phyloP scores from a whole-genome alignment of 768 basidiomycete genomes.

The Boletus rubescentipes region DNA sequence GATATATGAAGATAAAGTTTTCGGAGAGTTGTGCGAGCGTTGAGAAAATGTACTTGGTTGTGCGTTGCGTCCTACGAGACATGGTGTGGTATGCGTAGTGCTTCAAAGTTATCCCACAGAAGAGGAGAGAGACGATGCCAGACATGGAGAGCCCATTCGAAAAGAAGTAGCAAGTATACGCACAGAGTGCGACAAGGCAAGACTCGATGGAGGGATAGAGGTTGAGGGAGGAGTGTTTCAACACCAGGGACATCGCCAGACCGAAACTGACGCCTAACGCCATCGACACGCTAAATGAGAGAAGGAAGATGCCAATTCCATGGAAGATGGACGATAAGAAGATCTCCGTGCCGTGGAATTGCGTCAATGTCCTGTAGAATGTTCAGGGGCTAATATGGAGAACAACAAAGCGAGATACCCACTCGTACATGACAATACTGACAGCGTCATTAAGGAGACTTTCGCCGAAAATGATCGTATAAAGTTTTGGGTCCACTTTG shows the following conservation, averaged over 20 bases:
- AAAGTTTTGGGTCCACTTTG: conserved; percentile 97
- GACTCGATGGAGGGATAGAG: conserved; percentile 93
- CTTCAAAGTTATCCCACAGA: conserved; percentile 98
- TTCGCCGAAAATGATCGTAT: conserved; percentile 97
- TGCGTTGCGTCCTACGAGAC: conserved; percentile 91
- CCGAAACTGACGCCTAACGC: conserved; percentile 91
- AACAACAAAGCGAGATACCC: conserved; percentile 38
- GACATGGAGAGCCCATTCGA: conserved; percentile 94
- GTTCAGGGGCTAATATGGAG: neutral
- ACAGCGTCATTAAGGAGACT: conserved; percentile 97
- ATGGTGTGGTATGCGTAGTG: conserved; percentile 99
- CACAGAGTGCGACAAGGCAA: conserved; percentile 91
- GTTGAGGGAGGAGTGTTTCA: conserved; percentile 90
- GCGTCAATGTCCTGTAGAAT: conserved; percentile 72
- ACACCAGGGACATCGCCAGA: conserved; percentile 83
- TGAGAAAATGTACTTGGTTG: conserved; percentile 94
- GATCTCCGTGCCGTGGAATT: conserved; percentile 88
- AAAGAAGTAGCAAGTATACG: conserved; percentile 98
- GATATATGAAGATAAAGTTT: conserved; percentile 99
- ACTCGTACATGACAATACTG: conserved; percentile 99
- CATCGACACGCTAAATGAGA: conserved; percentile 95
- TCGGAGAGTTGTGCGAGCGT: conserved; percentile 93
- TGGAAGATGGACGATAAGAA: conserved; percentile 88
- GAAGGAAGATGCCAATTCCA: conserved; percentile 95
- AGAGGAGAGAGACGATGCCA: conserved; percentile 95